A percentile compares a stretch with the other conserved stretches of the same genome.
Conservation (phyloP, 1,139 yeast species). For the Yamadazyma sp. region DNA sequence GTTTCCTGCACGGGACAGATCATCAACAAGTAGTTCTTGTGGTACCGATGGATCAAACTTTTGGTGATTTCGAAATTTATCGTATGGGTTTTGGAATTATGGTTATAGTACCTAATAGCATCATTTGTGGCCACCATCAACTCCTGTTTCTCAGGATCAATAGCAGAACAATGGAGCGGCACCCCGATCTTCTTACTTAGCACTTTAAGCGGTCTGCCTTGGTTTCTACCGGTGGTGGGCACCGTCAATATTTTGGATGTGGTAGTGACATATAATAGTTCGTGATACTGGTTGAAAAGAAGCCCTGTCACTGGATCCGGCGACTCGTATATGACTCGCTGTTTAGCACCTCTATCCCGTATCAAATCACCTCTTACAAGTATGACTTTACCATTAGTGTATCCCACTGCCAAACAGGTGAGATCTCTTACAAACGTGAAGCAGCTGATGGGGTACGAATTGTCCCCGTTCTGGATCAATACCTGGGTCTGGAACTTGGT, state of each 20-base stretch:
- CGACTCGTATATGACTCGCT: slow-evolving; percentile 71
- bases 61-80: slow-evolving; percentile 62
- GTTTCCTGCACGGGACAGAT: slow-evolving; percentile 47
- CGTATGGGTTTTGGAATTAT: slow-evolving; percentile 55
- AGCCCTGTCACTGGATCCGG: slow-evolving; percentile 81
- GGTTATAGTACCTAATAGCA: slow-evolving; percentile 53
- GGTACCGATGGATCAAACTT: slow-evolving; percentile 46
- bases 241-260: slow-evolving; percentile 71
- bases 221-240: slow-evolving; percentile 77
- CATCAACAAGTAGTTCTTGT: slow-evolving; percentile 53
- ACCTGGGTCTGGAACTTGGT: slow-evolving; percentile 37
- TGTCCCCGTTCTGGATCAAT: slow-evolving; percentile 48
- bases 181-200: slow-evolving; percentile 69
- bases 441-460: slow-evolving; percentile 73
- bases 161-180: slow-evolving; percentile 63
- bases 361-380: slow-evolving; percentile 83
- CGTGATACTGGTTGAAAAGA: slow-evolving; percentile 49
- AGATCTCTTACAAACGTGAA: slow-evolving; percentile 56
- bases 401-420: slow-evolving; percentile 76
- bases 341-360: slow-evolving; percentile 89
- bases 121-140: slow-evolving; percentile 57
- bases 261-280: slow-evolving; percentile 56
- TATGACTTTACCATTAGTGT: slow-evolving; percentile 82
- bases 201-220: slow-evolving; percentile 62
- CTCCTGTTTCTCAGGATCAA: slow-evolving; percentile 34